A percentile compares a stretch with the other conserved stretches of the same genome.
Evolutionary conservation across 2,329 filamentous ascomycete genomes (phyloP).

Genomic region (Corniculantispora saksenae): DNA sequence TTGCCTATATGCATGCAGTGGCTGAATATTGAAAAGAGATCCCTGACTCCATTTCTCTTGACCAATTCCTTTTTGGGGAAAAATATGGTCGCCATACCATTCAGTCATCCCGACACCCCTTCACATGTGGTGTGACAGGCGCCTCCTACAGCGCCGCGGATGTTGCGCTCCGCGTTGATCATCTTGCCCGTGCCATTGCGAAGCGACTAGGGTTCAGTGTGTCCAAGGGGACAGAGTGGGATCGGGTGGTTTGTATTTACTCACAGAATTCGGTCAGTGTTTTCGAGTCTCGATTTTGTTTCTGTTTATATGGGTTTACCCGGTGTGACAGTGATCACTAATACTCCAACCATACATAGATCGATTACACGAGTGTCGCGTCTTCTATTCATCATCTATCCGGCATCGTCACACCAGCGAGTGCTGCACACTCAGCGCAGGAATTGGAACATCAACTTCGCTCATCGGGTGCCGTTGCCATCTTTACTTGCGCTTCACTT

Average conservation of each 20-base stretch:
- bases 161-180: conserved; percentile 65
- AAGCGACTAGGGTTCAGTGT: conserved; percentile 72
- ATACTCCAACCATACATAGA: no score
- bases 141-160: conserved; percentile 65
- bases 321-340: no score
- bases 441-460: conserved; percentile 74
- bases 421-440: conserved; percentile 68
- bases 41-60: conserved; percentile 73
- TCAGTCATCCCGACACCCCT: conserved; percentile 66
- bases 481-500: conserved; percentile 72
- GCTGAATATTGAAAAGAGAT: no score
- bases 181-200: conserved; percentile 66
- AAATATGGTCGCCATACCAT: conserved; percentile 66
- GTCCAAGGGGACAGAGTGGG: conserved; percentile 74
- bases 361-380: conserved; percentile 72
- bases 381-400: conserved; percentile 75
- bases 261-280: conserved; percentile 72
- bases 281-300: no score
- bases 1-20: no score
- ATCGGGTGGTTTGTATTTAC: conserved; percentile 76
- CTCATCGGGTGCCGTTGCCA: conserved; percentile 65
- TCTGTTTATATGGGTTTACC: no score
- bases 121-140: conserved; percentile 74
- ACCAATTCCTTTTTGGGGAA: conserved; percentile 76
- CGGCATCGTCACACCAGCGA: conserved; percentile 74